Evolutionary conservation across 768 basidiomycete genomes (phyloP), one percentile per base, ranked within the genome.

Genomic region (Boletus vinaceobasis): DNA sequence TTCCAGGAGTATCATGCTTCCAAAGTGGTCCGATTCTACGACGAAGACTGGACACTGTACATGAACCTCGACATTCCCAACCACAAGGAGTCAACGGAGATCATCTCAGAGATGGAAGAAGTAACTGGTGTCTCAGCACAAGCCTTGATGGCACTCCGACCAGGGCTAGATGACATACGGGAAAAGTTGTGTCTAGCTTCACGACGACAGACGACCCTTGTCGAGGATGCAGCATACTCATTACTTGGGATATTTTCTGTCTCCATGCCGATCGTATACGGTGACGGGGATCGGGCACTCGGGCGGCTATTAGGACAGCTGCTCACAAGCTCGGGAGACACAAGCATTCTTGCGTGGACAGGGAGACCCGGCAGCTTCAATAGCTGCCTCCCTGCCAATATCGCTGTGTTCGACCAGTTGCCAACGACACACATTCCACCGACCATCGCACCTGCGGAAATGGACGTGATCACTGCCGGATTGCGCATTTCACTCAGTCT

Each of bases 211-310:
- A 60, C 59, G 8, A 53, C 55, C 4, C 32, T 19, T 5, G 14
- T 37, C 7, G 60, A 61, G 35, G 60, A 61, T 17, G 35, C 51
- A 19, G 61, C 60, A 3, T 61, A 61, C 32, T 58, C 53, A 0
- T 11, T 61, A 1, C 50, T 61, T 7, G 60, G 60, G 3, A 55
- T 55, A 9, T 62, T 55, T 23, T 58, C 60, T 1, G 6, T 21
- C 2, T 13, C 47, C 21, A 36, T 61, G 32, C 50, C 60, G 3
- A 3, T 58, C 3, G 13, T 58, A 7, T 62, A 61, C 31, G 60
- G 60, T 8, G 56, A 60, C 2, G 23, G 23, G 23, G 23, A 23
- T 4, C 23, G 4, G 4, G 23, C 23, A 4, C 23, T 23, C 23
- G 23, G 23, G 23, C 23, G 23, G 4, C 23, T 23, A 23, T 23